phyloP scores from a whole-genome alignment of 2,329 filamentous ascomycete species.

The Aspergillus fischeri region DNA sequence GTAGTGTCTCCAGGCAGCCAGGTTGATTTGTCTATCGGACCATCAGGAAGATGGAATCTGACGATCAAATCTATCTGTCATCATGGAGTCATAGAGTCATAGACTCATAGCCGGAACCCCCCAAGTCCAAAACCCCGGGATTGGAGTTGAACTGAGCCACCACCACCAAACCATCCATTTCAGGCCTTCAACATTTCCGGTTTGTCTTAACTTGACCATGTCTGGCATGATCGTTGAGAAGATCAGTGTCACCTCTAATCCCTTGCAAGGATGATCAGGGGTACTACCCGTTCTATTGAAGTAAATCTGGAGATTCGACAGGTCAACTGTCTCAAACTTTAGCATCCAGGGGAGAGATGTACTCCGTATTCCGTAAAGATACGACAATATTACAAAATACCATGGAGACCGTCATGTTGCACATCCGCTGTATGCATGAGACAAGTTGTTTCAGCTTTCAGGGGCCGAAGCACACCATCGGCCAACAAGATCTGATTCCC shows the following conservation, averaged over 20 bases:
- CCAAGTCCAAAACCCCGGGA: not conserved
- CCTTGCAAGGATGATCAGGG: not conserved
- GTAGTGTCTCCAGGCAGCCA: not conserved
- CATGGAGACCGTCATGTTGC: not conserved
- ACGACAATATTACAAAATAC: not conserved
- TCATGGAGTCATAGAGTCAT: not conserved
- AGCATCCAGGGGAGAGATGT: not conserved
- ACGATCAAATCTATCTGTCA: not conserved
- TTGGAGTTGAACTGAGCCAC: not conserved
- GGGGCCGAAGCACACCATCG: not conserved
- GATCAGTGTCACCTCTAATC: not conserved
- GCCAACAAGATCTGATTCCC: not conserved
- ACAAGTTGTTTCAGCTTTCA: not conserved
- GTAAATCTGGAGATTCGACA: not conserved
- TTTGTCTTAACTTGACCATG: not conserved
- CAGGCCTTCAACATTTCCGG: not conserved
- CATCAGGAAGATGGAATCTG: not conserved
- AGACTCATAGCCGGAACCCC: not conserved
- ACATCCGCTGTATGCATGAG: not conserved
- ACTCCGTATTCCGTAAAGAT: not conserved
- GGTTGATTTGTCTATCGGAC: not conserved
- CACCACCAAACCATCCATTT: not conserved
- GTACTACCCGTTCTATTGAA: not conserved
- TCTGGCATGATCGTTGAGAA: not conserved
- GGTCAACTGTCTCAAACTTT: not conserved